A percentile compares a stretch with the other conserved stretches of the same genome.
These are phyloP conservation scores for Solanum infundibuliforme DNA, from an alignment of 257 asterid species.

Conservation along the genomic window DNA sequence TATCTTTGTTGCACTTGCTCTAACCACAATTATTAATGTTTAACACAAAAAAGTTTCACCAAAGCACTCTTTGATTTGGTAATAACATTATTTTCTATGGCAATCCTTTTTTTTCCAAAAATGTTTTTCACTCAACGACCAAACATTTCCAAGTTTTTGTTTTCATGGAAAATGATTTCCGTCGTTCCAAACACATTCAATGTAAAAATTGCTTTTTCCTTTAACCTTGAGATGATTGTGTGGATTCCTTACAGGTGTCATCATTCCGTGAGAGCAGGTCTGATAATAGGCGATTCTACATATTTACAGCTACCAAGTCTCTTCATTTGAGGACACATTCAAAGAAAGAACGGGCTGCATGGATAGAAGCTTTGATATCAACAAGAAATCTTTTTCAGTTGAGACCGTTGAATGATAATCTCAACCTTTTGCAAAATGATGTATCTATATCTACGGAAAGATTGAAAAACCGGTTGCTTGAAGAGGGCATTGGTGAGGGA, in stretches of 20 bases:
- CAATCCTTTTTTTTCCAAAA: background rate
- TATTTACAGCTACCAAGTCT: conserved; percentile 84
- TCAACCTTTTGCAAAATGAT: conserved; percentile 45
- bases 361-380: conserved; percentile 74
- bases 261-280: conserved; percentile 93
- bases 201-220: background rate
- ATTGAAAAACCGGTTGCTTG: conserved; percentile 64
- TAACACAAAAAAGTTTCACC: background rate
- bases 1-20: background rate
- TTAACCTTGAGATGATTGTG: background rate
- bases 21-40: background rate
- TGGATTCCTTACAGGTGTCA: conserved; percentile 48
- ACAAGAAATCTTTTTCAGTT: conserved; percentile 47
- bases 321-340: conserved; percentile 82
- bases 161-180: too few species aligned
- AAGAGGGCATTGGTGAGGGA: conserved; percentile 65
- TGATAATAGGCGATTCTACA: conserved; percentile 77
- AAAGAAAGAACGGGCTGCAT: conserved; percentile 67
- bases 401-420: conserved; percentile 46
- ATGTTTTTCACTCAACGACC: background rate
- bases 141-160: background rate
- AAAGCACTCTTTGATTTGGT: background rate
- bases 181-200: background rate
- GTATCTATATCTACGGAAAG: conserved; percentile 71
- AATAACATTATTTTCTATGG: background rate